Evolutionary conservation across 202 grass and related monocot species (phyloP).

Genomic region (Setaria italica): DNA sequence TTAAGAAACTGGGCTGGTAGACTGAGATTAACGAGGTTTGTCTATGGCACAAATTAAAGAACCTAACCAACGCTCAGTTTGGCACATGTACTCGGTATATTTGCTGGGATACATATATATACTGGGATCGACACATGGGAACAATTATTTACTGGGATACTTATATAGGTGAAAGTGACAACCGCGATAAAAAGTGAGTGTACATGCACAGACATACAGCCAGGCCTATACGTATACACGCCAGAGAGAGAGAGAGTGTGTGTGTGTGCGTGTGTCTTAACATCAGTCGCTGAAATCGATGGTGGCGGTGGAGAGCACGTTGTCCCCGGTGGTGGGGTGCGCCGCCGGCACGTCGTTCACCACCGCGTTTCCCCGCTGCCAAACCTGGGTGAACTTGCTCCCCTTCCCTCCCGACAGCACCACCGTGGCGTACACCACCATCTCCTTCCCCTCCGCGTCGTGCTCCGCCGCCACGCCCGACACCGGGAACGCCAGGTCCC

Average conservation of each 20-base stretch:
- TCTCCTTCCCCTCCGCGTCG: conserved; percentile 46
- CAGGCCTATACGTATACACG: background rate
- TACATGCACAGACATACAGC: background rate
- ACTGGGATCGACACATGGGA: no score
- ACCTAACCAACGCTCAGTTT: no score
- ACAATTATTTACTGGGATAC: background rate
- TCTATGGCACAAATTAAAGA: no score
- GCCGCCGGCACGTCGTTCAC: conserved; percentile 64
- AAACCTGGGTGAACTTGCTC: conserved; percentile 84
- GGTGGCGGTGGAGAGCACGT: conserved; percentile 67
- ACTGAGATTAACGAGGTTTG: no score
- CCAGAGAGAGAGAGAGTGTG: background rate
- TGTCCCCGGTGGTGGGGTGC: conserved; percentile 73
- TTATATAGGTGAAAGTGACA: background rate
- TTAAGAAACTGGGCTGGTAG: no score
- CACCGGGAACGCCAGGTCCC: conserved; percentile 49
- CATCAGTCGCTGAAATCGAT: conserved; percentile 64
- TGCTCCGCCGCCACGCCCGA: conserved; percentile 59
- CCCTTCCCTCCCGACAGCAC: conserved; percentile 46
- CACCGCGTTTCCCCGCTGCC: conserved; percentile 75
- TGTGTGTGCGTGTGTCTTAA: background rate
- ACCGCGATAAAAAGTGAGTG: background rate
- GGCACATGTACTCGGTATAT: no score
- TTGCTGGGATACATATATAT: background rate
- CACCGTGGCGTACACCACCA: conserved; percentile 83